Conservation (phyloP, 768 basidiomycete genomes). For the Termitomyces eurrhizus region DNA sequence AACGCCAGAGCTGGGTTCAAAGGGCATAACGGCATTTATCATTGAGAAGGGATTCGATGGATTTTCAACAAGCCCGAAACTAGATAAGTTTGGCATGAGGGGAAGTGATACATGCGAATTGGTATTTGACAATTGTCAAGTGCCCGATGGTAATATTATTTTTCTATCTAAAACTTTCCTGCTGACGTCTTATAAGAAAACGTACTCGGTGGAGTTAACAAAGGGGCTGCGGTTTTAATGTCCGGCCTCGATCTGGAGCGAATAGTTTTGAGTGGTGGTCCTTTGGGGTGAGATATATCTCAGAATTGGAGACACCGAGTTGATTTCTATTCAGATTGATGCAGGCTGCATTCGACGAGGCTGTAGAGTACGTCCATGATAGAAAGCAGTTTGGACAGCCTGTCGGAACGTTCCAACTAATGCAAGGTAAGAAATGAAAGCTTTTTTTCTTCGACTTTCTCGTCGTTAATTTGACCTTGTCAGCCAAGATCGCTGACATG, state of each 20-base stretch:
- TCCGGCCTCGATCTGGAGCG: slow-evolving; percentile 91
- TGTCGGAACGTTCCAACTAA: slow-evolving; percentile 89
- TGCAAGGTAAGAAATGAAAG: slow-evolving; percentile 67
- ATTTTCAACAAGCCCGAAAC: slow-evolving; percentile 85
- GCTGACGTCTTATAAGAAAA: slow-evolving; percentile 52
- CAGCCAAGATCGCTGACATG: slow-evolving; percentile 88
- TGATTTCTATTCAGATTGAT: slow-evolving; percentile 53
- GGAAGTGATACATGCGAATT: slow-evolving; percentile 94
- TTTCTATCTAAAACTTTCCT: background rate
- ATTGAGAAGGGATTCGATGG: slow-evolving; percentile 80
- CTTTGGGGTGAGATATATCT: slow-evolving; percentile 61
- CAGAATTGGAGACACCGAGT: slow-evolving; percentile 4
- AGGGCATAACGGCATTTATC: slow-evolving; percentile 91
- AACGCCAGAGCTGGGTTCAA: slow-evolving; percentile 68
- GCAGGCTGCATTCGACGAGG: slow-evolving; percentile 90
- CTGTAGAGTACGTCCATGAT: slow-evolving; percentile 88
- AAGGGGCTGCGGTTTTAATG: slow-evolving; percentile 88
- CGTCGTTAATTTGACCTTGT: slow-evolving; percentile 12
- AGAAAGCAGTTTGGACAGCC: slow-evolving; percentile 88
- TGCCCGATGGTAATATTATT: slow-evolving; percentile 67
- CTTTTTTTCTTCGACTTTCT: slow-evolving; percentile 7
- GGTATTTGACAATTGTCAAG: slow-evolving; percentile 86
- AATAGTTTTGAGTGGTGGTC: slow-evolving; percentile 88
- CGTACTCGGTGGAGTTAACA: slow-evolving; percentile 74
- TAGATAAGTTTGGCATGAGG: slow-evolving; percentile 97